Percentiles rank a stretch among this genome's conserved stretches.
phyloP scores from a whole-genome alignment of 257 asterid genomes.

The Solanum sejunctum region DNA sequence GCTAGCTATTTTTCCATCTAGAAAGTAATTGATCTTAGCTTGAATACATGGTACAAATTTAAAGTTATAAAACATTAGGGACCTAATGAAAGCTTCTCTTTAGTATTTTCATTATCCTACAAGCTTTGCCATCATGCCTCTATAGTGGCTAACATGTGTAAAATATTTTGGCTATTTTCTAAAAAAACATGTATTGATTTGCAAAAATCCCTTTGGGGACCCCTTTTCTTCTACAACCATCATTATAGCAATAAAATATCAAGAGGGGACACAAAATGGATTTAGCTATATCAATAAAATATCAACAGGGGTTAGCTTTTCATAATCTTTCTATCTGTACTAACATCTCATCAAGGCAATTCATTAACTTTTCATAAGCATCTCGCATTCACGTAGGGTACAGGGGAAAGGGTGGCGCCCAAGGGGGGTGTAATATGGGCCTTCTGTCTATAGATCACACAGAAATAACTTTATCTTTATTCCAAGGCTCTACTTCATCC shows the following conservation, averaged over 20 bases:
- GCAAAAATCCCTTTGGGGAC: neutral
- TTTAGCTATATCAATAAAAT: neutral
- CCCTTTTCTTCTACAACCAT: neutral
- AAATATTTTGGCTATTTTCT: neutral
- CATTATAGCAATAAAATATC: neutral
- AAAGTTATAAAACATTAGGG: constrained; percentile 33
- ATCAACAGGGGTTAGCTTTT: neutral
- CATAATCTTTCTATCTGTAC: neutral
- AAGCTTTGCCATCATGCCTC: constrained; percentile 15
- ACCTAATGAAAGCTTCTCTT: constrained; percentile 17
- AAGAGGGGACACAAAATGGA: neutral
- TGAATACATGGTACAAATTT: constrained; percentile 27
- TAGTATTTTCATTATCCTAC: constrained; percentile 3
- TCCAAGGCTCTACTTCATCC: neutral
- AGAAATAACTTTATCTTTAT: neutral
- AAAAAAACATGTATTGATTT: neutral
- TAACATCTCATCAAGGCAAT: neutral
- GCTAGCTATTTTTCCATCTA: constrained; percentile 1
- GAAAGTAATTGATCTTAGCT: constrained; percentile 5
- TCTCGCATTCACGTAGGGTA: neutral
- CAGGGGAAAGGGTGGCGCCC: neutral
- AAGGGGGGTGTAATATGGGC: neutral
- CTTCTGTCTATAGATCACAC: neutral
- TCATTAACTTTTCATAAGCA: neutral
- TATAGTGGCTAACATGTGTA: constrained; percentile 54